Percentiles rank a stretch among this genome's conserved stretches.
phyloP scores from a whole-genome alignment of 1,284 basidiomycete genomes.

The Cryptococcus sp. region DNA sequence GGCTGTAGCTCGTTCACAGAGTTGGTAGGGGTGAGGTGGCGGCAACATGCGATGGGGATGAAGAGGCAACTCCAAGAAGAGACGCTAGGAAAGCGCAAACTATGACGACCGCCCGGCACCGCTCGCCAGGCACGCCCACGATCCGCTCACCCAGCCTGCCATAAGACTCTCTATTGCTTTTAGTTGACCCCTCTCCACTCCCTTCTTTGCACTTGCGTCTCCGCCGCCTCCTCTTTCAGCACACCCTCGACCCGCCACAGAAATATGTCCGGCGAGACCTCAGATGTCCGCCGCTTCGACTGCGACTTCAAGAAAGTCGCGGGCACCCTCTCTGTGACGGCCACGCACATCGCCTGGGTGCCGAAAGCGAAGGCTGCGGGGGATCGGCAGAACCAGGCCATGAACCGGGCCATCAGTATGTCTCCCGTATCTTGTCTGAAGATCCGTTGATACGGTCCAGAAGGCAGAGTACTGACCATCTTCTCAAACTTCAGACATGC shows the following conservation, averaged over 20 bases:
- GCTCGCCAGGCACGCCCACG: background rate
- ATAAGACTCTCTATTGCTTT: background rate
- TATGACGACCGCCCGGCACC: no score
- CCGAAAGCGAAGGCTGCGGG: conserved; percentile 34
- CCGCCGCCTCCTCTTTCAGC: background rate
- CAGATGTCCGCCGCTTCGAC: conserved; percentile 26
- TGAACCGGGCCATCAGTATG: conserved; percentile 44
- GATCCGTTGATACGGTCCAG: background rate
- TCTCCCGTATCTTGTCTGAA: background rate
- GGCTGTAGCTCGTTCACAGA: no score
- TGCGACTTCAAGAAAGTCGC: conserved; percentile 45
- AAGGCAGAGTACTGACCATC: background rate
- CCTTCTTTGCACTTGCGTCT: background rate
- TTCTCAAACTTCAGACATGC: conserved; percentile 35
- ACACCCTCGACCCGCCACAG: background rate
- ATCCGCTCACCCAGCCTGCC: background rate
- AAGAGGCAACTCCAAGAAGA: no score
- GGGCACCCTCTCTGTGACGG: conserved; percentile 42
- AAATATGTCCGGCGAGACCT: conserved; percentile 16
- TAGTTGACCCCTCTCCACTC: background rate
- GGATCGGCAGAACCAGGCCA: conserved; percentile 45
- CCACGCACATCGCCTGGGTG: conserved; percentile 44
- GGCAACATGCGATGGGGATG: no score
- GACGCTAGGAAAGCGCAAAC: no score
- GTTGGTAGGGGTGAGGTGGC: no score